Base-by-base conservation (phyloP, 2,329 filamentous ascomycete genomes). In the Chlorencoelia australis region DNA sequence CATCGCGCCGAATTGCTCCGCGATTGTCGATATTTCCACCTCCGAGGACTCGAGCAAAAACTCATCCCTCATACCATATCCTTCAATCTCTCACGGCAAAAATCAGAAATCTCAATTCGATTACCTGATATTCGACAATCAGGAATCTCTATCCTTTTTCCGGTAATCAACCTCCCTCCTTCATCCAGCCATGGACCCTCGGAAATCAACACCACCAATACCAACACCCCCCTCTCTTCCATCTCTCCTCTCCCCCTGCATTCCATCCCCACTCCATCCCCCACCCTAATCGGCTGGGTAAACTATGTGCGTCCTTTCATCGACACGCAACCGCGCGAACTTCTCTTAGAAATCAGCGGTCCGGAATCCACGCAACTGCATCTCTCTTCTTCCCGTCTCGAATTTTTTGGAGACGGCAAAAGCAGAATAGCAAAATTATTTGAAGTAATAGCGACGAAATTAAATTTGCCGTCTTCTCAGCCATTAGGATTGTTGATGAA, bases 1-100 rank as follows among this genome's bases (percentile, higher is more conserved):
- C 89, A 96, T 53, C 78, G 89, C 13, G 68, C 74, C 15, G 75
- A 82, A 40, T 69, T 96, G 3, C 65, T 96, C 2, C 72, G 83
- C 26, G 89, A 96, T 58, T 91, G 85, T 44, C 78, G 84, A 35
- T 96, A 95, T 59, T 95, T 89, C 59, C 86, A 94, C 57, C 79
- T 96, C 49, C 89, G 88, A 54, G 87, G 86, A 0, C 64, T 95
- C 0, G 89, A 96, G 61, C 89, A 96, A 60, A 79, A 76, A 45
- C 67, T 96, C 8, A 81, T 95, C 28, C 75, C 82, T 0, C 82
- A 88, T 57, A 59, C 74, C 18, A 81, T 89, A 42, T 75, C 69
- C 34, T 87, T 76, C 59, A 94, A 95, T 52, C 71, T 82, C 22
- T 62, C 71, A 11, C 71, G 81, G 2, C 65, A 70, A 11, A 72